Evolutionary conservation across 768 basidiomycete species (phyloP).

Genomic region (Crassisporium funariophilum): DNA sequence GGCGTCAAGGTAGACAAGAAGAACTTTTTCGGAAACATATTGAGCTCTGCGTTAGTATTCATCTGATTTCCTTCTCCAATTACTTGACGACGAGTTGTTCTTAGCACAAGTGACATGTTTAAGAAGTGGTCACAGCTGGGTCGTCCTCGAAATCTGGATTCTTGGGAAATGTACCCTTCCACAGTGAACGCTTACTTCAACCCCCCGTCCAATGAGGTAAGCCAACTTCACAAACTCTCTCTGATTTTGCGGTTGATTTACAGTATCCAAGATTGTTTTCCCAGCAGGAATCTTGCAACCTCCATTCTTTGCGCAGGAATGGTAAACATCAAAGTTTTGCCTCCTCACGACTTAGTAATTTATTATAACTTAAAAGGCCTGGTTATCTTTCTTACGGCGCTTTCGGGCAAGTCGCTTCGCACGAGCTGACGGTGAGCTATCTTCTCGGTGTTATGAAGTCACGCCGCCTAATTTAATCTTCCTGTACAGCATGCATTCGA

Average conservation of each 20-base stretch:
- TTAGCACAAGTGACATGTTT: constrained; percentile 58
- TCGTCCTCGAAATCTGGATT: constrained; percentile 59
- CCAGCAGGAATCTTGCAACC: constrained; percentile 94
- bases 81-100: not conserved
- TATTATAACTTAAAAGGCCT: no score
- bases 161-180: constrained; percentile 89
- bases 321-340: no score
- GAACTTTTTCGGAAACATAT: constrained; percentile 84
- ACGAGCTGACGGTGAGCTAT: constrained; percentile 79
- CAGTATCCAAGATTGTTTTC: constrained; percentile 75
- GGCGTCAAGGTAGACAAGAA: constrained; percentile 63
- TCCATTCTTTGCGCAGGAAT: constrained; percentile 84
- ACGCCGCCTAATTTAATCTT: no score
- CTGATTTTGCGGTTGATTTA: not conserved
- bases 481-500: constrained; percentile 80
- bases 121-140: constrained; percentile 81
- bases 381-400: constrained; percentile 88
- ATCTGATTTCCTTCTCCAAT: not conserved
- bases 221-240: constrained; percentile 8
- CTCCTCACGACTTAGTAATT: no score
- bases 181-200: constrained; percentile 90
- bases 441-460: not conserved
- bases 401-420: constrained; percentile 90
- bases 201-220: constrained; percentile 84
- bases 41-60: constrained; percentile 54